A percentile compares a stretch with the other conserved stretches of the same genome.
Evolutionary conservation across 495 filamentous ascomycete species (phyloP).

Genomic region (Evernia prunastri): DNA sequence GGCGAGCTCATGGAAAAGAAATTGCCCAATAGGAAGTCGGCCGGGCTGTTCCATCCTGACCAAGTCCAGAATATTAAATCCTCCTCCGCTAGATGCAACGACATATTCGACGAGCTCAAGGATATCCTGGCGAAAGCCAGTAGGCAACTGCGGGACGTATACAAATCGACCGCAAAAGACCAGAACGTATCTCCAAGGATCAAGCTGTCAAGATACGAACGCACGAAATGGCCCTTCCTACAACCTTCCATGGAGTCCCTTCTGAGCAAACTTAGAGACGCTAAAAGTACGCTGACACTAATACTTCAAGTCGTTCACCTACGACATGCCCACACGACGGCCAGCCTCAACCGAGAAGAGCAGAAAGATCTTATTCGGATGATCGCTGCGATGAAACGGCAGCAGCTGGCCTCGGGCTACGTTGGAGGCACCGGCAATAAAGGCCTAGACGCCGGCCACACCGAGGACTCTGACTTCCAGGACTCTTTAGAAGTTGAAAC

Average conservation of each 20-base stretch:
- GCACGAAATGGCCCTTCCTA: not conserved
- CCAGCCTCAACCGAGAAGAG: not conserved
- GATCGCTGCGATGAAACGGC: not conserved
- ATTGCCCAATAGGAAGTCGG: not conserved
- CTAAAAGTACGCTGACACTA: not conserved
- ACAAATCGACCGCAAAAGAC: not conserved
- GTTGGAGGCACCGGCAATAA: not conserved
- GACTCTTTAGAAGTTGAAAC: not conserved
- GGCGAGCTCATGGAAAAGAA: not conserved
- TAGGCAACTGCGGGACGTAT: not conserved
- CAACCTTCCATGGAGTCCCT: not conserved
- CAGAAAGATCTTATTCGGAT: not conserved
- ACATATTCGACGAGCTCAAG: not conserved
- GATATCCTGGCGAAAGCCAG: not conserved
- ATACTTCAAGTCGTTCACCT: constrained; percentile 1
- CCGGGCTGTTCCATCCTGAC: not conserved
- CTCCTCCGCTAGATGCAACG: not conserved
- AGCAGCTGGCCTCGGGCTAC: not conserved
- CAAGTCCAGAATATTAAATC: not conserved
- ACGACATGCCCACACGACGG: not conserved
- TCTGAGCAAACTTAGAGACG: not conserved
- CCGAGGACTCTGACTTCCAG: not conserved
- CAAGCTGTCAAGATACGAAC: not conserved
- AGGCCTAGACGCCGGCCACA: not conserved
- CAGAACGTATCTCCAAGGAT: not conserved